A percentile compares a stretch with the other conserved stretches of the same genome.
These are phyloP conservation scores for Silene coronaria DNA, from an alignment of 179 eudicot species.

Conservation along the genomic window DNA sequence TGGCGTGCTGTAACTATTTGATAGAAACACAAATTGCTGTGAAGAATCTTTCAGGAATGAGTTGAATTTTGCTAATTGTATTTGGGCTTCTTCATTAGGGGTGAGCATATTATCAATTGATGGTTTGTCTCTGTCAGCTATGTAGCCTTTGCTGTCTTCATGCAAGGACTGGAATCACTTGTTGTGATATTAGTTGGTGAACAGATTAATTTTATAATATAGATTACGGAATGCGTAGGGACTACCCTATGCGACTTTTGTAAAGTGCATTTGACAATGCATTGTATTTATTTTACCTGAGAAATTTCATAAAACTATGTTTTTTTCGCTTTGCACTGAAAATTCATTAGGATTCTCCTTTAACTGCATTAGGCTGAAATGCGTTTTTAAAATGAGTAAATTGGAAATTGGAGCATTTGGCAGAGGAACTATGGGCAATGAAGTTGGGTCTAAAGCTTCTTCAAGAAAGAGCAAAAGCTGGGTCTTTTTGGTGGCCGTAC, in stretches of 20 bases:
- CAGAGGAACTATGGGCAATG: constrained; percentile 99
- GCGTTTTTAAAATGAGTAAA: constrained; percentile 62
- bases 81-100: no score
- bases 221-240: neutral
- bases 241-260: neutral
- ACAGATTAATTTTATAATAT: neutral
- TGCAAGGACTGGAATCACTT: neutral
- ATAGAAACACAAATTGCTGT: no score
- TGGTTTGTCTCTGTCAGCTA: no score
- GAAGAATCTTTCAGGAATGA: no score
- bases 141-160: neutral
- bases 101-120: no score
- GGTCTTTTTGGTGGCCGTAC: constrained; percentile 97
- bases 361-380: constrained; percentile 39
- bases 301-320: neutral
- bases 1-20: no score
- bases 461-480: constrained; percentile 74
- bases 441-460: constrained; percentile 79
- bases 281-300: neutral
- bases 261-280: neutral
- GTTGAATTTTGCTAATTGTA: no score
- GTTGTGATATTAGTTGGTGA: neutral
- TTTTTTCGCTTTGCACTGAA: neutral
- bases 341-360: constrained; percentile 19
- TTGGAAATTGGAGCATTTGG: constrained; percentile 76